Evolutionary conservation across 1,284 basidiomycete species (phyloP), one percentile per base, ranked within the genome.

Genomic region (Inonotus obliquus): DNA sequence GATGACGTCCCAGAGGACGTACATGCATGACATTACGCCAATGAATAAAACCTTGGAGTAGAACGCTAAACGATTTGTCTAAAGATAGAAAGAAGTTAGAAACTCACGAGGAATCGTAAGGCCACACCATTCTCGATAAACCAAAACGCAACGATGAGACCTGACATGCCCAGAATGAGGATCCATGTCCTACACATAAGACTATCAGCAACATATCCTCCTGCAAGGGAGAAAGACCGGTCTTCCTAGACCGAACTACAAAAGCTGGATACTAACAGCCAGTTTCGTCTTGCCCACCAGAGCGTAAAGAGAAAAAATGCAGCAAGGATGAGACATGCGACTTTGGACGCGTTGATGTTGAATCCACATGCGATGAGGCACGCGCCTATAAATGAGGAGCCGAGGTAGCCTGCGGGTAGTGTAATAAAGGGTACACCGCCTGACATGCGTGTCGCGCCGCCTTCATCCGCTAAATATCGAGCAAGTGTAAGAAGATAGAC

Each of bases 21-120:
- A 96, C 74, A 96, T 79, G 72, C 91, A 91, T 7, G 87, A 92
- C 94, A 96, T 96, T 66, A 96, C 92, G n/a, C 95, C 96, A 59
- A 97, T 86, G 74, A 98, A 98, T 10, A 98, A 77, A 23, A 98
- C 82, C 83, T 96, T 32, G 69, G 74, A 57, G 17, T 66, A 13
- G 71, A 65, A 27, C 67, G 7, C 21, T 17, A 21, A n/a, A 32
- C 1, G 27, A 17, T 57, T 62, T 66, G 65, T 53, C 67, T 68
- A n/a, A 35, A 45, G 32, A 27, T 32, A 11, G 25, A 47, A 27
- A 39, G 19, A 23, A 5, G 9, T 32, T 32, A 4, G 38, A 17
- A 14, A 75, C 82, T 66, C 63, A 89, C 89, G 27, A 93, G 77
- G 67, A 85, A 92, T 63, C 90, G 76, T 56, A 94, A 76, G 0